Conservation (phyloP, 2,329 filamentous ascomycete species). For the Fusarium sp. region DNA sequence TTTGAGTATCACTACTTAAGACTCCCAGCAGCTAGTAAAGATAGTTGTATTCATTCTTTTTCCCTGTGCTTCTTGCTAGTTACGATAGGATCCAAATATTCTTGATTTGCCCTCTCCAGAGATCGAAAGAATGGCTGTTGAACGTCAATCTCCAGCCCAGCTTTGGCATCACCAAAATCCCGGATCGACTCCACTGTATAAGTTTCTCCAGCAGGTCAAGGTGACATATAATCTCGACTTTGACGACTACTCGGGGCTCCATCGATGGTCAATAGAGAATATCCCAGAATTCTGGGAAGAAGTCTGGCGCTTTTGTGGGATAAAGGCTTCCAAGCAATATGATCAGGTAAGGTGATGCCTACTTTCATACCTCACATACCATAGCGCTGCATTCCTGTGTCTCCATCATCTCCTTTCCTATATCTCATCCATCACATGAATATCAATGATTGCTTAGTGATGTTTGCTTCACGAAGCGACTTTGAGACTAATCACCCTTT, state of each 20-base stretch:
- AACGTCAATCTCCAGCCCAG: background rate
- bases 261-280: background rate
- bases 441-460: no score
- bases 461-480: no score
- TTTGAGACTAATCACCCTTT: no score
- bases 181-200: background rate
- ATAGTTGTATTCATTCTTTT: background rate
- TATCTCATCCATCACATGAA: no score
- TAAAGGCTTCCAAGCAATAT: background rate
- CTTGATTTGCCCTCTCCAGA: background rate
- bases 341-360: background rate
- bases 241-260: background rate
- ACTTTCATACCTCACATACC: background rate
- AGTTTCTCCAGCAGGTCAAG: background rate
- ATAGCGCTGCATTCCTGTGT: background rate
- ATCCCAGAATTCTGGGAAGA: background rate
- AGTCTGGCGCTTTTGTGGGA: background rate
- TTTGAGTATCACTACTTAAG: background rate
- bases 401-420: no score
- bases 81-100: background rate
- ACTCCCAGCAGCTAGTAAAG: background rate
- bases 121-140: background rate
- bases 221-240: background rate
- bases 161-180: background rate
- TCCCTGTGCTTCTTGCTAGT: background rate